Evolutionary conservation across 768 basidiomycete species (phyloP), one percentile per base, ranked within the genome.

Genomic region (Astraeus odoratus): DNA sequence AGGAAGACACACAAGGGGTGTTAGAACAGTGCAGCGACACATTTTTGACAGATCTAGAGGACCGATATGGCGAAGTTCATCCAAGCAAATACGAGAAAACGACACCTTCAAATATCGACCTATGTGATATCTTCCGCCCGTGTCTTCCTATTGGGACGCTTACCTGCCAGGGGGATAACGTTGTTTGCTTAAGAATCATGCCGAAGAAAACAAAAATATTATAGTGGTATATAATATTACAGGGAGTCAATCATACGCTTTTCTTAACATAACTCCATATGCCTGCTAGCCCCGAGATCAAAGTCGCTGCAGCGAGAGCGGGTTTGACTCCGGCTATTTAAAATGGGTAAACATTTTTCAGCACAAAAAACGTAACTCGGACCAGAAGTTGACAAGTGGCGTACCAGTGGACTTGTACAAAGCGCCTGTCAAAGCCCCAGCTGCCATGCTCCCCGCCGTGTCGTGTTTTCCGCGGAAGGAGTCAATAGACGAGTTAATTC

Each of bases 191-290:
- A 48, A 44, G 47, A 50, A 49, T 12, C 45, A 48, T 19, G 36
- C 18, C 36, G 8, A 5, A 39, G 37, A 22, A 75, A 70, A 75
- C 65, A 66, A 47, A 50, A 69, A 69, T 72, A 81, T 67, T 70
- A 73, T 61, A 60, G 58, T 55, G 61, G 54, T 64, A 67, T 66
- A 59, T 51, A 39, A 27, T 58, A 54, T 55, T 67, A 66, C 66
- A 71, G 59, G 61, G 55, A 60, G 63, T 63, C 57, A 57, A 74
- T 85, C 76, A 89, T 68, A 94, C 76, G 59, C 74, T 83, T 70
- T 78, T 83, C 77, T 99, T 98, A 70, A 92, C 79, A 72, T 82
- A 86, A 69, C 92, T 90, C 95, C 95, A 99, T 48, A 81, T 71
- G 46, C 94, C 94, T 49, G 95, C 94, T 63, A 83, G 73, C 55